These are phyloP conservation scores for Tuber microsphaerosporum DNA, from an alignment of 495 filamentous ascomycete species.

Conservation along the genomic window DNA sequence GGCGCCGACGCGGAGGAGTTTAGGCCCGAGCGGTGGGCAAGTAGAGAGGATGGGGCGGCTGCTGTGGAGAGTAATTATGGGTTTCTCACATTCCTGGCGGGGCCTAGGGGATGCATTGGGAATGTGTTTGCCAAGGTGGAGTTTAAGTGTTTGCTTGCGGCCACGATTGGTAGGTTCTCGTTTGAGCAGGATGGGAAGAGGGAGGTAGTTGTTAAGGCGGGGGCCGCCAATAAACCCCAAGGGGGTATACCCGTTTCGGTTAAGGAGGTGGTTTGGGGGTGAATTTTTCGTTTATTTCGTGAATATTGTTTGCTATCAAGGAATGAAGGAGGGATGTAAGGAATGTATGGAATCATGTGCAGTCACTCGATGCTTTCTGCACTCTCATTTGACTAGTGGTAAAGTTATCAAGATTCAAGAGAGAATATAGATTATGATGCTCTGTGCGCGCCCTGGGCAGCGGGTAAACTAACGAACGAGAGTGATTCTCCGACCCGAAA, in stretches of 20 bases:
- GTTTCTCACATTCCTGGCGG: constrained; percentile 59
- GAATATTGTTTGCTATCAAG: background rate
- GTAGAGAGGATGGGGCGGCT: constrained; percentile 37
- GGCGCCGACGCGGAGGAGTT: constrained; percentile 55
- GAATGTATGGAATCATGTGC: background rate
- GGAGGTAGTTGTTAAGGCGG: constrained; percentile 52
- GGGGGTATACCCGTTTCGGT: constrained; percentile 59
- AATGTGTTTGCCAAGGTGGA: constrained; percentile 74
- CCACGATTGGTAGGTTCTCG: constrained; percentile 65
- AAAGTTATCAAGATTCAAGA: too few relatives aligned
- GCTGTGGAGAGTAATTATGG: constrained; percentile 50
- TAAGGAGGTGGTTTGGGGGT: constrained; percentile 53
- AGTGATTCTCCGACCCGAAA: too few relatives aligned
- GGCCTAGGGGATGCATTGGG: constrained; percentile 59
- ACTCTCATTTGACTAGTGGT: too few relatives aligned
- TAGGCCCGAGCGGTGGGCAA: constrained; percentile 55
- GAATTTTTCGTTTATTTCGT: constrained; percentile 22
- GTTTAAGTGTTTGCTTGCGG: constrained; percentile 72
- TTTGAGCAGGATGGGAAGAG: constrained; percentile 52
- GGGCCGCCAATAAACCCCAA: constrained; percentile 58
- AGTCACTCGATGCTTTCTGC: background rate
- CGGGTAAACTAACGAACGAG: too few relatives aligned
- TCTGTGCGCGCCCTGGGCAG: too few relatives aligned
- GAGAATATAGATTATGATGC: too few relatives aligned
- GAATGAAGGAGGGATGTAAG: background rate